These are phyloP conservation scores for Pseudoscleropodium purum DNA, from an alignment of 225 moss, liverwort and hornwort species.

Conservation along the genomic window DNA sequence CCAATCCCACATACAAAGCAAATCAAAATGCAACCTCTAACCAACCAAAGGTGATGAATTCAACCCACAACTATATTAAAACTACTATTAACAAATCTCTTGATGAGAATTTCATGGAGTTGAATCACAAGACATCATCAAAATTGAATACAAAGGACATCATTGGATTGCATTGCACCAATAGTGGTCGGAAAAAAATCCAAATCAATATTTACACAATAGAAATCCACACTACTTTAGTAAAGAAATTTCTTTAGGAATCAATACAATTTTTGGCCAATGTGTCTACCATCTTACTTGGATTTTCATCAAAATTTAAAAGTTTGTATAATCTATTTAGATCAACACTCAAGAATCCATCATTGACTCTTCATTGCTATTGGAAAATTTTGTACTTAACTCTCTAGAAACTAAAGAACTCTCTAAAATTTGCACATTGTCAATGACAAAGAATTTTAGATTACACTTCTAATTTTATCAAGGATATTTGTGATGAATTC, in stretches of 20 bases:
- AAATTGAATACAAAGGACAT: too few species aligned
- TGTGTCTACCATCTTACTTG: accelerated
- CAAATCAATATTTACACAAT: not conserved
- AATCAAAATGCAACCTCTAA: too few species aligned
- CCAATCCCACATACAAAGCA: too few species aligned
- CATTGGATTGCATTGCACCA: too few species aligned
- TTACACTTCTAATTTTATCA: not conserved
- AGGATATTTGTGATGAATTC: not conserved
- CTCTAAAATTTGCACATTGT: not conserved
- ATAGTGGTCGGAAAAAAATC: too few species aligned
- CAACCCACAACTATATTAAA: too few species aligned
- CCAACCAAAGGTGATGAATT: too few species aligned
- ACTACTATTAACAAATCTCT: too few species aligned
- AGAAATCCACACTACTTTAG: accelerated
- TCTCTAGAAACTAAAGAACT: not conserved
- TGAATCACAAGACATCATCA: too few species aligned
- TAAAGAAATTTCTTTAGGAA: not conserved
- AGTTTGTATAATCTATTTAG: too few species aligned
- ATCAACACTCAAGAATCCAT: not conserved
- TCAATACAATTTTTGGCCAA: not conserved
- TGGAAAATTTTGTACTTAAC: not conserved
- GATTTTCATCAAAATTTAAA: not conserved
- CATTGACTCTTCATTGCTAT: not conserved
- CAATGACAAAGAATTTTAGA: not conserved
- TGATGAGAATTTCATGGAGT: too few species aligned